phyloP scores from a whole-genome alignment of 2,329 filamentous ascomycete genomes.

The Penicillium sp. region DNA sequence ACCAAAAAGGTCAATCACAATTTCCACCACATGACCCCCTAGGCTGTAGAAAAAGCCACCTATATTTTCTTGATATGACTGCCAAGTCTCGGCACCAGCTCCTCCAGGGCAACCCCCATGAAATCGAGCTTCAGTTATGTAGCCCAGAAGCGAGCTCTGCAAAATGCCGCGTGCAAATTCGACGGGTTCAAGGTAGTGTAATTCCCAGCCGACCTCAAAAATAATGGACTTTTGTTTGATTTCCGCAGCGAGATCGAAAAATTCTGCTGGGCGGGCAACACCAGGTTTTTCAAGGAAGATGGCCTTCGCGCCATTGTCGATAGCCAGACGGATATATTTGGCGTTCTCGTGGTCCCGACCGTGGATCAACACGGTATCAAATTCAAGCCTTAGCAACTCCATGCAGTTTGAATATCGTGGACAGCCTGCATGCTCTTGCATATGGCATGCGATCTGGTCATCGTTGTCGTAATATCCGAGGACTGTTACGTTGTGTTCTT shows the following conservation, averaged over 20 bases:
- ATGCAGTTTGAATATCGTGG: background rate
- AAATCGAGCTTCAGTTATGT: slow-evolving; percentile 19
- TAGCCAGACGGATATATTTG: background rate
- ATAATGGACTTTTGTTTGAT: background rate
- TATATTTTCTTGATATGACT: background rate
- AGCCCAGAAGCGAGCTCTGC: slow-evolving; percentile 5
- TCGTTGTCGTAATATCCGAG: background rate
- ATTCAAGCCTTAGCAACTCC: background rate
- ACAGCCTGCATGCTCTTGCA: background rate
- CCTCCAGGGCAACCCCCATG: slow-evolving; percentile 21
- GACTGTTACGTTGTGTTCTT: background rate
- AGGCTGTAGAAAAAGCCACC: slow-evolving; percentile 3
- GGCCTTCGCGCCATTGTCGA: background rate
- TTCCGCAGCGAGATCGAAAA: background rate
- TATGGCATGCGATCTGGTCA: background rate
- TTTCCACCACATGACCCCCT: slow-evolving; percentile 17
- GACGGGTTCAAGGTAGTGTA: background rate
- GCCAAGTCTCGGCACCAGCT: slow-evolving; percentile 19
- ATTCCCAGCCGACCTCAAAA: background rate
- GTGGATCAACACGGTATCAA: background rate
- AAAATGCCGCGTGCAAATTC: background rate
- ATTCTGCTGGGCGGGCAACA: background rate
- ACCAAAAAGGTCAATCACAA: slow-evolving; percentile 16
- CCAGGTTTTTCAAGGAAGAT: background rate
- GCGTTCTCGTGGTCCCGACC: slow-evolving; percentile 2